Base-by-base conservation (phyloP, 2,329 filamentous ascomycete genomes). In the Tolypocladium tropicale region DNA sequence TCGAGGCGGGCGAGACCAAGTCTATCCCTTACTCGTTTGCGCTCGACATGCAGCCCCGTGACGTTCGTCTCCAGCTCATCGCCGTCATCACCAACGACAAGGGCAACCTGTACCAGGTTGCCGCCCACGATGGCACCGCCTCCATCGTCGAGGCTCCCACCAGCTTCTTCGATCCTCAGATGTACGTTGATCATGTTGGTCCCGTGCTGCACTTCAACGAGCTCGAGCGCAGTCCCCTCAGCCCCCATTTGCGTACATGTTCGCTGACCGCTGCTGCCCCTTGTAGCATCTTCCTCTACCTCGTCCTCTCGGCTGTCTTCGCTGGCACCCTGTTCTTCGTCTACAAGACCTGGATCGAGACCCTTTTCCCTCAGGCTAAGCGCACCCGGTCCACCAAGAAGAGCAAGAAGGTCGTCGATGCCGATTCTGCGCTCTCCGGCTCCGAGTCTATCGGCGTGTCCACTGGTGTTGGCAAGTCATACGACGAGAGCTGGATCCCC, bases 271-370 rank as follows among this genome's bases (percentile, higher is more conserved):
- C 11, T 53, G n/a, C n/a, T 11, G 6, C 1, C 1, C 3, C 0
- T 3, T 11, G 16, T 55, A 97, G 94, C 70, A 90, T 97, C 76
- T 99, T 99, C 85, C 85, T 99, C 60, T 97, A 97, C 79, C 80
- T 96, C 70, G 86, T 97, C 78, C 88, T 99, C 65, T 78, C 86
- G 55, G 85, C 81, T 59, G 82, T 80, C 60, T 95, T 95, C 70
- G 84, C 76, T 62, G 91, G 88, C 60, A 90, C 86, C 55, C 83
- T 88, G 70, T 96, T 93, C 84, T 96, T 96, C 74, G 90, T 96
- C 76, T 99, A 99, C 83, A 94, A 88, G 78, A 95, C 93, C 67
- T 97, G 93, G 91, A 88, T 99, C 74, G 89, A 91, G 67, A 86
- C 91, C 16, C 88, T 99, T 70, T 96, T 97, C 80, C 93, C 94